Evolutionary conservation across 805 yeast genomes (phyloP).

Genomic region (Cyberlindnera mississippiensis): DNA sequence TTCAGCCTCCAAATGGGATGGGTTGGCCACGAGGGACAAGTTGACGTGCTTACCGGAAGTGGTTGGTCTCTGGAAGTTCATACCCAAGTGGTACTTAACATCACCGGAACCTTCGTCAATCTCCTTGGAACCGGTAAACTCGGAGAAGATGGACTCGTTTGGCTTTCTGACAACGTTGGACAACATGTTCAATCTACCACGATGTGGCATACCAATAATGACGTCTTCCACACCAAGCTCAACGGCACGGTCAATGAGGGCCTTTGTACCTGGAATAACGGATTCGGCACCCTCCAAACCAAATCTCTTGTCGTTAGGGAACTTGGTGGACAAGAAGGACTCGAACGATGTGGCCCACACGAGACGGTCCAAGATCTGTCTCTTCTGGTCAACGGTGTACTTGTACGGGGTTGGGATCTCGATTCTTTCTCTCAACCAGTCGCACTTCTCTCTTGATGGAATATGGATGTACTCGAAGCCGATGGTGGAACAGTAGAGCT

Average conservation of each 20-base stretch:
- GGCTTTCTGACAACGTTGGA: slow-evolving; percentile 98
- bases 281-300: slow-evolving; percentile 99
- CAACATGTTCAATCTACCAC: slow-evolving; percentile 97
- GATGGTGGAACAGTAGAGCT: slow-evolving; percentile 79
- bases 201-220: slow-evolving; percentile 99
- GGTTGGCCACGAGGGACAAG: slow-evolving; percentile 95
- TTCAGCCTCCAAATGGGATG: slow-evolving; percentile 98
- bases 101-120: slow-evolving; percentile 98
- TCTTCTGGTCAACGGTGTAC: slow-evolving; percentile 83
- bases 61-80: slow-evolving; percentile 98
- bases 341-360: slow-evolving; percentile 97
- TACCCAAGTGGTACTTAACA: slow-evolving; percentile 98
- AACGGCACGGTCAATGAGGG: slow-evolving; percentile 89
- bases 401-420: slow-evolving; percentile 88
- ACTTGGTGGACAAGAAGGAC: slow-evolving; percentile 86
- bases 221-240: slow-evolving; percentile 92
- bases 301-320: slow-evolving; percentile 97
- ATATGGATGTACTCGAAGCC: slow-evolving; percentile 97
- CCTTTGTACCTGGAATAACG: slow-evolving; percentile 94
- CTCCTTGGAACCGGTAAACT: slow-evolving; percentile 86
- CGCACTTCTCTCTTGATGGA: slow-evolving; percentile 92
- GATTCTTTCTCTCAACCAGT: slow-evolving; percentile 96
- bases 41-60: slow-evolving; percentile 96
- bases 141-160: slow-evolving; percentile 94
- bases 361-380: slow-evolving; percentile 92